Evolutionary conservation across 2,329 filamentous ascomycete species (phyloP), one percentile per base, ranked within the genome.

Genomic region (Colletotrichum eleusines): DNA sequence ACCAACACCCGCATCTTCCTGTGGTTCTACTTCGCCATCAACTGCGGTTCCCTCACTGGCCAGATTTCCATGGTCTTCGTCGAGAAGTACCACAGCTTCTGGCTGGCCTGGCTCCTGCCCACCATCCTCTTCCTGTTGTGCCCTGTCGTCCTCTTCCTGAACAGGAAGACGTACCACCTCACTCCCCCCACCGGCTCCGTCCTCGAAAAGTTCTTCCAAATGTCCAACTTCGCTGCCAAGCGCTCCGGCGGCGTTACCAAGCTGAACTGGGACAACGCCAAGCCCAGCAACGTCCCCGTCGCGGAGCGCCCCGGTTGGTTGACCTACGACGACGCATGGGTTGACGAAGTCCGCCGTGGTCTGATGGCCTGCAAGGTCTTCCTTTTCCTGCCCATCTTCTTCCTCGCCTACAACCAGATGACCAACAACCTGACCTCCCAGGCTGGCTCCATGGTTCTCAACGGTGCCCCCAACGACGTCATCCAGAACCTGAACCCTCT

Each of bases 251-350:
- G 86, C 5, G 72, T 88, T 68, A 91, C 91, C 78, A 89, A 88
- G 2, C 80, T 89, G 53, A 80, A 92, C 81, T 94, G 91, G 89
- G 89, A 93, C 33, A 77, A 83, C 5, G 89, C 89, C 71, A 93
- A 92, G 81, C 92, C 92, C 3, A 92, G 89, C 77, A 82, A 84
- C 44, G 84, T 93, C 7, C 81, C 86, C 12, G 81, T 85, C 46
- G 79, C 79, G 1, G 78, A 84, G 73, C 89, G 90, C 65, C 92
- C 92, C 0, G 50, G 66, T 0, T 95, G 92, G 92, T 94, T 95
- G 91, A 92, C 90, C 0, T 94, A 94, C 75, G 92, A 95, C 73
- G 93, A 95, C 74, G 88, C 89, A 63, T 95, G 92, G 92, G 92
- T 95, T 42, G 92, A 94, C 77, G 91, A 95, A 77, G 89, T 94